Conservation (phyloP, 768 basidiomycete species). For the Baorangia bicolor region DNA sequence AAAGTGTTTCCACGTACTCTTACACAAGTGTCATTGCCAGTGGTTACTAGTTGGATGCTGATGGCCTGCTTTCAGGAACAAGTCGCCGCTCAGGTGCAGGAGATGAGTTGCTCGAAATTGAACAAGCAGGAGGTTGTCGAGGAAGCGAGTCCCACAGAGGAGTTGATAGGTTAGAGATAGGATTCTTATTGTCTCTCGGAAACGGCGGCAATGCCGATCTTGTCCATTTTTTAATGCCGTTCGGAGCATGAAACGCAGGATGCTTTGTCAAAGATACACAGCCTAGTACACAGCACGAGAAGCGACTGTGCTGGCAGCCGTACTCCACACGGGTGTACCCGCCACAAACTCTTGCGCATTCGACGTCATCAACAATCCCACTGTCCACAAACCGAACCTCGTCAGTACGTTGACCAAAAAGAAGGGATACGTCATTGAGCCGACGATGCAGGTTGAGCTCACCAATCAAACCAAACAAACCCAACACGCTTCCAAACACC, state of each 20-base stretch:
- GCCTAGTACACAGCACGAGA: slow-evolving; percentile 36
- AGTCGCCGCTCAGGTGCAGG: background rate
- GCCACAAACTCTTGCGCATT: slow-evolving; percentile 58
- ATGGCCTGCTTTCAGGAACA: background rate
- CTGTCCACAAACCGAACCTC: slow-evolving; percentile 34
- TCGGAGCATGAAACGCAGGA: background rate
- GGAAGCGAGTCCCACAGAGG: background rate
- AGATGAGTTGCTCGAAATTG: background rate
- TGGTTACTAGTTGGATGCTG: background rate
- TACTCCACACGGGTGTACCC: slow-evolving; percentile 30
- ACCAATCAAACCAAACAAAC: slow-evolving; percentile 93
- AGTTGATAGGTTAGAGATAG: background rate
- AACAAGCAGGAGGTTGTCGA: background rate
- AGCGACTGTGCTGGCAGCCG: slow-evolving; percentile 29
- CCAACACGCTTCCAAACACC: slow-evolving; percentile 89
- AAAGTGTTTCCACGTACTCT: background rate
- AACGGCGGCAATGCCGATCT: background rate
- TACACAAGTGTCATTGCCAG: too few species aligned
- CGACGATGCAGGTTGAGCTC: slow-evolving; percentile 30
- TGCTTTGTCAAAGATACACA: background rate
- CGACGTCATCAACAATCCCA: slow-evolving; percentile 79
- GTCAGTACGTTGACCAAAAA: background rate
- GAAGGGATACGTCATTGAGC: background rate
- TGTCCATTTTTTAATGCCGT: background rate
- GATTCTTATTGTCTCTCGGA: background rate